Evolutionary conservation across 305 asterid species (phyloP).

Genomic region (Plantago coronopus): DNA sequence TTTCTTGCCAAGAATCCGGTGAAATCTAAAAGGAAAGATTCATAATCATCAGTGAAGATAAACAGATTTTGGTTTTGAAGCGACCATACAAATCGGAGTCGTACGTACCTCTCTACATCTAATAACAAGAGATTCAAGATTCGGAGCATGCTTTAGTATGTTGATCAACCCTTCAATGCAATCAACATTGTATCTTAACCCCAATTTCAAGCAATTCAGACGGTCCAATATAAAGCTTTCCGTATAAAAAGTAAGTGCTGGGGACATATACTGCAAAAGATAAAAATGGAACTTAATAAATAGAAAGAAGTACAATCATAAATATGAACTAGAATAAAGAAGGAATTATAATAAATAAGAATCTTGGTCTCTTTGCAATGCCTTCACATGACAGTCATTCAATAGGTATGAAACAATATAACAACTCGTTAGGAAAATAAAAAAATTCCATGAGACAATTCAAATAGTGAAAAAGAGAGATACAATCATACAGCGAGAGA

Average conservation of each 20-base stretch:
- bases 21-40: slow-evolving; percentile 7
- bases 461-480: not conserved
- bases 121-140: slow-evolving; percentile 24
- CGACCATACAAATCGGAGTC: not conserved
- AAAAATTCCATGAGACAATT: not conserved
- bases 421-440: not conserved
- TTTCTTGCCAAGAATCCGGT: not conserved
- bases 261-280: slow-evolving; percentile 22
- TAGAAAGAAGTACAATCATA: not conserved
- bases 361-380: too few species aligned
- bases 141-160: slow-evolving; percentile 22
- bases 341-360: too few species aligned
- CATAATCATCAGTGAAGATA: slow-evolving; percentile 3
- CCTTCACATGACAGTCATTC: too few species aligned
- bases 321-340: too few species aligned
- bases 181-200: not conserved
- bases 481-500: not conserved
- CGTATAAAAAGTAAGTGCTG: not conserved
- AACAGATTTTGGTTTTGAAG: not conserved
- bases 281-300: not conserved
- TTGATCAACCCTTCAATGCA: slow-evolving; percentile 23
- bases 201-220: slow-evolving; percentile 23
- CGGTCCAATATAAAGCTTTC: slow-evolving; percentile 2
- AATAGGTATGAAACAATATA: not conserved
- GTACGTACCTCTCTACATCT: slow-evolving; percentile 25